A percentile compares a stretch with the other conserved stretches of the same genome.
phyloP scores from a whole-genome alignment of 2,329 filamentous ascomycete species.

The Dendrostoma leiphaemia region DNA sequence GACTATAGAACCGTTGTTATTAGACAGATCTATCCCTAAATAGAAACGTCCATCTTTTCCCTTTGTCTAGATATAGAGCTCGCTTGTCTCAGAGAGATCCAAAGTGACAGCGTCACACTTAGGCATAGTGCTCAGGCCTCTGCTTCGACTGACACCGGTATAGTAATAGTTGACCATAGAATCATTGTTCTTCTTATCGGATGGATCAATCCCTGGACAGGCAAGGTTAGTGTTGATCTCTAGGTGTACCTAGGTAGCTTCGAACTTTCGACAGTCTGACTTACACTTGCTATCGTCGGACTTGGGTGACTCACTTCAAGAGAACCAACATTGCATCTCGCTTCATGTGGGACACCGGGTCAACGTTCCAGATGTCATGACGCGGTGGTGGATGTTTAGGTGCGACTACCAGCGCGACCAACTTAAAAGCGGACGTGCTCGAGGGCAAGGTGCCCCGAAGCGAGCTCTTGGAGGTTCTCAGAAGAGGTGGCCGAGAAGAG shows the following conservation, averaged over 20 bases:
- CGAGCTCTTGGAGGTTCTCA: too few relatives aligned
- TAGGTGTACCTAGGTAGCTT: too few relatives aligned
- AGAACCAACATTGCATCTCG: too few relatives aligned
- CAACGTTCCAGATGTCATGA: too few relatives aligned
- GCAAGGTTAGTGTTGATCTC: background rate
- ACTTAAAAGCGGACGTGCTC: too few relatives aligned
- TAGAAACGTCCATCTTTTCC: background rate
- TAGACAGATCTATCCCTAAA: conserved; percentile 3
- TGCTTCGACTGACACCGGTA: conserved; percentile 2
- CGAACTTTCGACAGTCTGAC: background rate
- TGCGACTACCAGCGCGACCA: too few relatives aligned
- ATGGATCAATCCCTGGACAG: background rate
- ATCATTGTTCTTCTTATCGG: conserved; percentile 7
- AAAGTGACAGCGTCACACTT: conserved; percentile 10
- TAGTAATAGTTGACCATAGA: conserved; percentile 12
- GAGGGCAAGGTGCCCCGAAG: too few relatives aligned
- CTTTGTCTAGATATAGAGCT: conserved; percentile 17
- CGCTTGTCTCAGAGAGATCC: conserved; percentile 5
- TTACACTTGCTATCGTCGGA: background rate
- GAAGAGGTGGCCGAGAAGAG: too few relatives aligned
- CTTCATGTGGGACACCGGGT: too few relatives aligned
- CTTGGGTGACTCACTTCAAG: background rate
- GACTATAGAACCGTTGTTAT: conserved; percentile 8
- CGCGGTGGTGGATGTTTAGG: too few relatives aligned
- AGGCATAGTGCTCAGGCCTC: conserved; percentile 4